Conservation (phyloP, 306 rosid species). For the Ormosia emarginata region DNA sequence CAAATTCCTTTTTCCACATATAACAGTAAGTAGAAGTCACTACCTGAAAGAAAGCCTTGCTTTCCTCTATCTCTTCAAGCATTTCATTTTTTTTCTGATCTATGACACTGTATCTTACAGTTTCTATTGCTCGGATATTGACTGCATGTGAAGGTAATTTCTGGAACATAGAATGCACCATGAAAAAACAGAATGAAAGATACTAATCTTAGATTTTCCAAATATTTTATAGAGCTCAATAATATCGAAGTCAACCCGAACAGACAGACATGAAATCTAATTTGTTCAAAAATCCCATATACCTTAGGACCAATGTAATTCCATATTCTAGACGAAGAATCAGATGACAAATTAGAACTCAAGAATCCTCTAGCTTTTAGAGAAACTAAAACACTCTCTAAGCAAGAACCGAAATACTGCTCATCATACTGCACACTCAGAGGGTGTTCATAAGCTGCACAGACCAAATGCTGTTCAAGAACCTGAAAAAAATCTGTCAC, state of each 20-base stretch:
- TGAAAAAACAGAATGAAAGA: background rate
- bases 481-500: conserved; percentile 46
- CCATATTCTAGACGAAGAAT: conserved; percentile 58
- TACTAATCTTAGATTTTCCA: background rate
- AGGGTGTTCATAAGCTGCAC: conserved; percentile 86
- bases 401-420: conserved; percentile 68
- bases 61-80: conserved; percentile 97
- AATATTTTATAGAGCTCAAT: conserved; percentile 15
- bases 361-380: conserved; percentile 63
- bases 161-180: conserved; percentile 34
- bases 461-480: conserved; percentile 82
- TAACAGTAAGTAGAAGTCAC: background rate
- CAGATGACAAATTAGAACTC: conserved; percentile 45
- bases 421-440: conserved; percentile 64
- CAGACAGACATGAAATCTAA: conserved; percentile 18
- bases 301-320: conserved; percentile 82
- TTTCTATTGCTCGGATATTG: conserved; percentile 81
- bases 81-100: conserved; percentile 52
- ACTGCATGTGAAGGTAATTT: conserved; percentile 73
- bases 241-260: conserved; percentile 21
- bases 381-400: conserved; percentile 46
- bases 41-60: conserved; percentile 96
- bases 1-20: background rate
- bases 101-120: conserved; percentile 60
- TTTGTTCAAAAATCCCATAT: conserved; percentile 14